Base-by-base conservation (phyloP, 2,329 filamentous ascomycete genomes). In the Lachnellula subtilissima region DNA sequence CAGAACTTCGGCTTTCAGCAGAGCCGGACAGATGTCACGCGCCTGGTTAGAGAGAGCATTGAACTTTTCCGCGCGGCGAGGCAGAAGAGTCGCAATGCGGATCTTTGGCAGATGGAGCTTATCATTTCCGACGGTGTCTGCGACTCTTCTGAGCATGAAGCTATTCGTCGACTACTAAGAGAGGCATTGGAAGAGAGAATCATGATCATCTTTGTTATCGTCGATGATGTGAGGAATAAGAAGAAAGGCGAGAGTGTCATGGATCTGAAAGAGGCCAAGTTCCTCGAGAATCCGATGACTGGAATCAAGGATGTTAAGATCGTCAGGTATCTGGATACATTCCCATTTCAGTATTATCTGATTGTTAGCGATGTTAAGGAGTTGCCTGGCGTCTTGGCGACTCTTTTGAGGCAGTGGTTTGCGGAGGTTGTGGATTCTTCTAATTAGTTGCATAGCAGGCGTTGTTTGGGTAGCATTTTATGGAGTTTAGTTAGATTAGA, bases 141-240 rank as follows among this genome's bases (percentile, higher is more conserved):
- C 63, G 91, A 95, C 52, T 85, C 82, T 39, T 76, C 79, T 1
- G 87, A 92, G 48, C 93, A 97, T 71, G 89, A 91, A 17, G 80
- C 83, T 5, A 92, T 99, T 64, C 82, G 89, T 15, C 79, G 90
- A 5, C 79, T 97, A 22, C 84, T 99, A 11, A 81, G 94, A 9
- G 87, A 93, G 72, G 93, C 94, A 1, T 85, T 91, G 67, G 92
- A 97, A 72, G 90, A 97, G 74, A 81, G 91, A 15, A 95, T 99
- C 69, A 97, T 99, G 90, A 86, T 97, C 61, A 93, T 99, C 5
- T 99, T 99, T 71, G 90, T 99, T 65, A 88, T 99, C 67, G 91
- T 99, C 69, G 94, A 99, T 75, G 78, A 83, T 46, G 68, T 77
- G 22, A 73, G 74, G 56, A 72, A 72, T 23, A 75, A 78, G 61